Conservation (phyloP, 768 basidiomycete genomes). For the Psilocybe sp. region DNA sequence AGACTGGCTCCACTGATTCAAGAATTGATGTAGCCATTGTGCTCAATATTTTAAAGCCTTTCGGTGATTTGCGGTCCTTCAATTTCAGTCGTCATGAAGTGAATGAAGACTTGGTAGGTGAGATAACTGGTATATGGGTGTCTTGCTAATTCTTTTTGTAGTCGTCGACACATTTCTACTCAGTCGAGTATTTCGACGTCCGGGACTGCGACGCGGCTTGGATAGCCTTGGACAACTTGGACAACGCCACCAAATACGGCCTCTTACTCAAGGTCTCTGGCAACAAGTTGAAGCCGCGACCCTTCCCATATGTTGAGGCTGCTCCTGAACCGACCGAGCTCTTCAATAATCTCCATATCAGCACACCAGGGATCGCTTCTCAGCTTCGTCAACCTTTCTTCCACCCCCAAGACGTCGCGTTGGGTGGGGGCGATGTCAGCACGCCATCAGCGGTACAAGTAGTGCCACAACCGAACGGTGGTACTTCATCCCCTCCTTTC, state of each 20-base stretch:
- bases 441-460: neutral
- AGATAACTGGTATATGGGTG: neutral
- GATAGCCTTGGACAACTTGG: slow-evolving; percentile 47
- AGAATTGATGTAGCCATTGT: slow-evolving; percentile 24
- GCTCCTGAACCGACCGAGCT: slow-evolving; percentile 9
- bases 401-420: slow-evolving; percentile 18
- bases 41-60: slow-evolving; percentile 30
- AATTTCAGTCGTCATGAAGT: slow-evolving; percentile 17
- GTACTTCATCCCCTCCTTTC: slow-evolving; percentile 28
- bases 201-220: slow-evolving; percentile 54
- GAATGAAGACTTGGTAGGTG: slow-evolving; percentile 22
- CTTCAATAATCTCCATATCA: slow-evolving; percentile 18
- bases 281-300: slow-evolving; percentile 15
- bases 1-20: too few relatives aligned
- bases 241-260: slow-evolving; percentile 48
- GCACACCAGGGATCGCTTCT: slow-evolving; percentile 30
- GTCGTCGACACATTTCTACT: slow-evolving; percentile 36
- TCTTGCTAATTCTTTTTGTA: slow-evolving; percentile 7
- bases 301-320: neutral
- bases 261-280: slow-evolving; percentile 46
- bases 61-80: slow-evolving; percentile 31
- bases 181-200: slow-evolving; percentile 68
- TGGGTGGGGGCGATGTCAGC: slow-evolving; percentile 8
- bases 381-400: slow-evolving; percentile 33
- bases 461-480: neutral